Evolutionary conservation across 495 filamentous ascomycete species (phyloP).

Genomic region (Neurospora intermedia): DNA sequence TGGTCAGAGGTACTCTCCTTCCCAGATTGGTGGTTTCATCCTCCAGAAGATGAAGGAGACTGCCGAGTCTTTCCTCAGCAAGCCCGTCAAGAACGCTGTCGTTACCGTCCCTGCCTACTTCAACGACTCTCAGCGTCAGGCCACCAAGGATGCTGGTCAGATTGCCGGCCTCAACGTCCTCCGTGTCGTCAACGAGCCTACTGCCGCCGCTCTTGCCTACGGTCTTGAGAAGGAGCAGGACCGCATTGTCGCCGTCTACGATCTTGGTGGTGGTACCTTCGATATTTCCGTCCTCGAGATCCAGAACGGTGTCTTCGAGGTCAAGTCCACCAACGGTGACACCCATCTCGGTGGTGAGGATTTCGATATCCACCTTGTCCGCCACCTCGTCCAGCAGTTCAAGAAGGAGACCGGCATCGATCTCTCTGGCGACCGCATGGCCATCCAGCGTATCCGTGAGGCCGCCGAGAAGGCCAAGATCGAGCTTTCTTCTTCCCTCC

Average conservation of each 20-base stretch:
- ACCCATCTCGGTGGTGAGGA: slow-evolving; percentile 97
- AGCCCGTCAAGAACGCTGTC: slow-evolving; percentile 85
- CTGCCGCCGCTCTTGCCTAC: slow-evolving; percentile 88
- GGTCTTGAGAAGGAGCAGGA: slow-evolving; percentile 90
- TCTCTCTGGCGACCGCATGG: slow-evolving; percentile 90
- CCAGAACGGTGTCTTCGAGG: slow-evolving; percentile 95
- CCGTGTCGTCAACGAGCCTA: slow-evolving; percentile 95
- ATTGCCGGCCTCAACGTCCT: slow-evolving; percentile 92
- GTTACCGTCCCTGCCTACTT: slow-evolving; percentile 97
- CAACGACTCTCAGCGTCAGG: slow-evolving; percentile 96
- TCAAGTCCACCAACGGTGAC: slow-evolving; percentile 98
- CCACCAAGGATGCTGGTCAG: slow-evolving; percentile 95
- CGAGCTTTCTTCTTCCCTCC: slow-evolving; percentile 89
- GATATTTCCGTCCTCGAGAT: slow-evolving; percentile 98
- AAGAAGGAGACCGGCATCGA: slow-evolving; percentile 93
- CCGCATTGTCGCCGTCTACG: slow-evolving; percentile 88
- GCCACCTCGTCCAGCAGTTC: slow-evolving; percentile 89
- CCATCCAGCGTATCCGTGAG: slow-evolving; percentile 97
- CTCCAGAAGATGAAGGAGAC: slow-evolving; percentile 99
- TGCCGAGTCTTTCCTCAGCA: slow-evolving; percentile 81
- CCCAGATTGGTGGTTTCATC: slow-evolving; percentile 94
- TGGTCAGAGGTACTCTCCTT: slow-evolving; percentile 95
- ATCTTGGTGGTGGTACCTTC: slow-evolving; percentile 97
- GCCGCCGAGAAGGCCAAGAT: slow-evolving; percentile 99
- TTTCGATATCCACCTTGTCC: slow-evolving; percentile 94